phyloP scores from a whole-genome alignment of 805 yeast species.

The Cyberlindnera suaveolens region DNA sequence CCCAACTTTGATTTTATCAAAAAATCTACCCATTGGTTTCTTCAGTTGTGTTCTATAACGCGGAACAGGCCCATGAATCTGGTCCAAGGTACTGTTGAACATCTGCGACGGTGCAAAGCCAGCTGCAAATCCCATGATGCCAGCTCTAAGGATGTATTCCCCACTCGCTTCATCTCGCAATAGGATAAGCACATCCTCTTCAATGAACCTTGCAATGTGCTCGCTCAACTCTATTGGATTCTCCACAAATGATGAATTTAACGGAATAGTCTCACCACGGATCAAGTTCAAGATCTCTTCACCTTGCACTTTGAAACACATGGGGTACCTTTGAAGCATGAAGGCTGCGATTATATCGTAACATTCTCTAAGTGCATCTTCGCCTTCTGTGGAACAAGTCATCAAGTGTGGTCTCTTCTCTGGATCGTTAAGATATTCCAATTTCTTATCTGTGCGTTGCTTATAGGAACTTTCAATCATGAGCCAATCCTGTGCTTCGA shows the following conservation, averaged over 20 bases:
- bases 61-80: conserved; percentile 2
- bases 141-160: conserved; percentile 1
- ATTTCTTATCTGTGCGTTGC: conserved; percentile 33
- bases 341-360: conserved; percentile 12
- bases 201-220: conserved; percentile 7
- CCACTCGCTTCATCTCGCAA: background rate
- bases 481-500: conserved; percentile 46
- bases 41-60: conserved; percentile 1
- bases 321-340: conserved; percentile 13
- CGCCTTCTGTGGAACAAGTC: conserved; percentile 22
- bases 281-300: conserved; percentile 12
- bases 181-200: conserved; percentile 8
- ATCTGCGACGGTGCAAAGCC: conserved; percentile 1
- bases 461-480: conserved; percentile 52
- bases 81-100: background rate
- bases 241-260: conserved; percentile 8
- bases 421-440: conserved; percentile 25
- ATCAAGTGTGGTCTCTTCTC: conserved; percentile 23
- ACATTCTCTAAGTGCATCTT: conserved; percentile 7
- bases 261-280: conserved; percentile 13
- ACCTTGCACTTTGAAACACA: conserved; percentile 8
- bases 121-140: conserved; percentile 1
- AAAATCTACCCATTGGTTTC: conserved; percentile 1
- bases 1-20: conserved; percentile 1
- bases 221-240: conserved; percentile 5